Evolutionary conservation across 2,329 filamentous ascomycete species (phyloP).

Genomic region (Sclerotinia sclerotiorum): DNA sequence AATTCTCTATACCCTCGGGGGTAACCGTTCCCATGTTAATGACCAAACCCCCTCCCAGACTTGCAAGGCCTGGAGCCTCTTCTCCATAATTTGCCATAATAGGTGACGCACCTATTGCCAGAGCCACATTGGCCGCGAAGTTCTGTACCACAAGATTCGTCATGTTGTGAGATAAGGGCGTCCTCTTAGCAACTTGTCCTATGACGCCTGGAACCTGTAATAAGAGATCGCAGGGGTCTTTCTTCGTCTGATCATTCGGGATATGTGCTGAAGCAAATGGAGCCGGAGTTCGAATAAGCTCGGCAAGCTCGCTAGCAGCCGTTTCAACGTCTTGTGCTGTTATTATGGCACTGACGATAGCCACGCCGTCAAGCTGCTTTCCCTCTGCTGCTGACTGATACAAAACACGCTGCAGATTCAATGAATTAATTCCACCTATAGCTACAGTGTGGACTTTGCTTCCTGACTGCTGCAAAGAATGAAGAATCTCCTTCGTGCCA

Average conservation of each 20-base stretch:
- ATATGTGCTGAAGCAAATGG: conserved; percentile 33
- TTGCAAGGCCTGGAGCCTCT: conserved; percentile 79
- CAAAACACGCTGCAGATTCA: conserved; percentile 72
- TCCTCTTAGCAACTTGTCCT: conserved; percentile 57
- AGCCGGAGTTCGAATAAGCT: conserved; percentile 48
- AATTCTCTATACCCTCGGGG: conserved; percentile 69
- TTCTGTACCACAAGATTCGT: conserved; percentile 96
- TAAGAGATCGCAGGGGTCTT: conserved; percentile 33
- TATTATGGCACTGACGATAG: conserved; percentile 87
- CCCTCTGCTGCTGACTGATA: conserved; percentile 59
- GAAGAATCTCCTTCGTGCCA: conserved; percentile 67
- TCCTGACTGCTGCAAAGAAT: conserved; percentile 49
- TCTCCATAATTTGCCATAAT: conserved; percentile 91
- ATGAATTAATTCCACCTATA: conserved; percentile 83
- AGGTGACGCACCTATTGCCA: conserved; percentile 80
- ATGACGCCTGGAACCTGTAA: conserved; percentile 48
- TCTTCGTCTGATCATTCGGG: conserved; percentile 26
- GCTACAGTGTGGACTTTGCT: conserved; percentile 64
- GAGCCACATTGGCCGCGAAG: conserved; percentile 86
- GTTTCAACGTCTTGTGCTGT: conserved; percentile 65
- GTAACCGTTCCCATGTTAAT: conserved; percentile 95
- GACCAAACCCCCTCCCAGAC: conserved; percentile 74
- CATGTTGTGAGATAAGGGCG: conserved; percentile 91
- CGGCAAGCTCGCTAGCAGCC: conserved; percentile 59
- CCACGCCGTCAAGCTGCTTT: conserved; percentile 75